Evolutionary conservation across 2,329 filamentous ascomycete genomes (phyloP), one percentile per base, ranked within the genome.

Genomic region (Coniochaeta sp.): DNA sequence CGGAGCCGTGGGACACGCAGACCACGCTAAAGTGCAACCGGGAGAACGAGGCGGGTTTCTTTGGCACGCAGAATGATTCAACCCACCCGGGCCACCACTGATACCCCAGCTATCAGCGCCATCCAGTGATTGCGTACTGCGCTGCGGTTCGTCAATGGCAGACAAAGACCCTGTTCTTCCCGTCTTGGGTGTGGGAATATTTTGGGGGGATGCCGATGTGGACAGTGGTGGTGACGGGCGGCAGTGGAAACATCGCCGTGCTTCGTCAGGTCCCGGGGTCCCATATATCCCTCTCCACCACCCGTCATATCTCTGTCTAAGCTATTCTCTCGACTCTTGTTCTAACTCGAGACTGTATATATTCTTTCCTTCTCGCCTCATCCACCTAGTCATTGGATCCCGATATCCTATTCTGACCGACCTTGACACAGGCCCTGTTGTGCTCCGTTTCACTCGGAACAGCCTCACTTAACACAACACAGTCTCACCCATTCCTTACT

Each of bases 261-360:
- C 12, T 42, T 22, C 20, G 18, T 14, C n/a, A n/a, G n/a, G 27
- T 30, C 12, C 10, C 2, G 10, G 12, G 12, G 38, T 10, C 26
- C 38, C 38, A 42, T 42, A 42, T 42, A 42, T 42, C 38, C 38
- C 38, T 42, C 38, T 42, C 38, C 38, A 26, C 38, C n/a, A n/a
- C 38, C 33, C 33, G 18, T 42, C 5, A 8, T 14, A 24, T 42
- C 38, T 42, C 20, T 5, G 18, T 16, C n/a, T 6, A 9, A 38
- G 16, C 16, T 26, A 18, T 26, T 14, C 5, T 14, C 26, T 22
- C n/a, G n/a, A n/a, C 18, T 26, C 14, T 24, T 24, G 38, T 42
- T n/a, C 18, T 26, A n/a, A 14, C 20, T 14, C 3, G n/a, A 42
- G 24, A n/a, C 16, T 42, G 14, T 42, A 42, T 42, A 42, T 42